Conservation (phyloP, 192 early-diverging fungal species). For the Coemansia asiatica region DNA sequence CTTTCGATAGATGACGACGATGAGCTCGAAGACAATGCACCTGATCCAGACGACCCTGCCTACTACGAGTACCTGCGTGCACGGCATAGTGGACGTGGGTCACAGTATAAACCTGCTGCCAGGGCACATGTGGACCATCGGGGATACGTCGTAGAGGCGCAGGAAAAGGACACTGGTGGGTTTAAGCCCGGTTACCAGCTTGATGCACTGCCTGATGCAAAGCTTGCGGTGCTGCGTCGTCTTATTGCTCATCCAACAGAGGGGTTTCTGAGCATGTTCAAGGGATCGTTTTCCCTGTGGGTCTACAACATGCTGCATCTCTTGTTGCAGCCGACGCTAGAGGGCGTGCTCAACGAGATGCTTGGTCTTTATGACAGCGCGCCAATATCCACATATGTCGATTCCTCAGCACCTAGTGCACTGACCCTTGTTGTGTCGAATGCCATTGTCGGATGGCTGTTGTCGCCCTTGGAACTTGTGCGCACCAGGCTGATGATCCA, state of each 20-base stretch:
- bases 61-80: constrained; percentile 57
- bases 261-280: constrained; percentile 57
- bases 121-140: constrained; percentile 46
- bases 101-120: constrained; percentile 13
- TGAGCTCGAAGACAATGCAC: constrained; percentile 15
- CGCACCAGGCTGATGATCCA: constrained; percentile 87
- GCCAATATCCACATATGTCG: constrained; percentile 60
- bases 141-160: constrained; percentile 63
- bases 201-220: constrained; percentile 59
- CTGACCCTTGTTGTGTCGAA: constrained; percentile 74
- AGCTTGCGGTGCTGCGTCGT: constrained; percentile 58
- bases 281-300: constrained; percentile 80
- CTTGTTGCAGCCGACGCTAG: constrained; percentile 80
- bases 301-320: constrained; percentile 70
- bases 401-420: constrained; percentile 60
- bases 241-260: constrained; percentile 66
- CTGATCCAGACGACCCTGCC: constrained; percentile 49
- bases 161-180: constrained; percentile 53
- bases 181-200: constrained; percentile 63
- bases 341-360: constrained; percentile 84
- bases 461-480: constrained; percentile 89
- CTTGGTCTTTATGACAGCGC: constrained; percentile 88
- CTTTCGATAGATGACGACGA: not conserved
- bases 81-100: constrained; percentile 23
- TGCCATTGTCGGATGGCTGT: constrained; percentile 71